Evolutionary conservation across 352 stramenopile species (phyloP).

Genomic region (Phytophthora ohioensis): DNA sequence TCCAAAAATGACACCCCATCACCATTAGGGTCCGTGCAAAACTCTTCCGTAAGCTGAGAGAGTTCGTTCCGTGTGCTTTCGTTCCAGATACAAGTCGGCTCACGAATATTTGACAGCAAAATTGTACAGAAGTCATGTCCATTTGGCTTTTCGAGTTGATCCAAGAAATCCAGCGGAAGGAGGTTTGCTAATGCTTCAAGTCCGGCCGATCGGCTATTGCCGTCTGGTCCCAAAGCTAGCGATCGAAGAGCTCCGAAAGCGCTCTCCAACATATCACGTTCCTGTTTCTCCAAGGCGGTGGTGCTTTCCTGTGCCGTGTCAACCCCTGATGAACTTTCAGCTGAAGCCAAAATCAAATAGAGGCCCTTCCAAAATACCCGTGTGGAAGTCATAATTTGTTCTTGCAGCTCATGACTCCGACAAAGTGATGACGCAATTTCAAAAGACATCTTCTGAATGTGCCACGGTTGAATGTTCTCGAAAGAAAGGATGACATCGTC

Average conservation of each 20-base stretch:
- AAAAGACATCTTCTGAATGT: conserved; percentile 82
- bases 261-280: conserved; percentile 79
- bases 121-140: conserved; percentile 80
- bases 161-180: conserved; percentile 77
- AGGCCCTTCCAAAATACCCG: conserved; percentile 83
- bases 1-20: conserved; percentile 77
- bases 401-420: conserved; percentile 55
- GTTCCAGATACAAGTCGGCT: conserved; percentile 86
- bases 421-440: conserved; percentile 80
- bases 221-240: conserved; percentile 64
- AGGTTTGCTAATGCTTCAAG: conserved; percentile 75
- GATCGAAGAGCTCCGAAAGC: conserved; percentile 72
- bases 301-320: conserved; percentile 47
- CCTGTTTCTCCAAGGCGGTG: conserved; percentile 62
- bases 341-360: conserved; percentile 78
- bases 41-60: conserved; percentile 79
- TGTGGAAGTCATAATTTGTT: conserved; percentile 71
- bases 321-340: conserved; percentile 59
- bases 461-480: conserved; percentile 81
- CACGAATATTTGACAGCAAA: conserved; percentile 74
- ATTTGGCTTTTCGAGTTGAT: conserved; percentile 73
- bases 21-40: conserved; percentile 61
- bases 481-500: conserved; percentile 75
- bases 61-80: conserved; percentile 66
- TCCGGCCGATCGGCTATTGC: conserved; percentile 57